A percentile compares a stretch with the other conserved stretches of the same genome.
phyloP scores from a whole-genome alignment of 305 asterid species.

The Vinca major region DNA sequence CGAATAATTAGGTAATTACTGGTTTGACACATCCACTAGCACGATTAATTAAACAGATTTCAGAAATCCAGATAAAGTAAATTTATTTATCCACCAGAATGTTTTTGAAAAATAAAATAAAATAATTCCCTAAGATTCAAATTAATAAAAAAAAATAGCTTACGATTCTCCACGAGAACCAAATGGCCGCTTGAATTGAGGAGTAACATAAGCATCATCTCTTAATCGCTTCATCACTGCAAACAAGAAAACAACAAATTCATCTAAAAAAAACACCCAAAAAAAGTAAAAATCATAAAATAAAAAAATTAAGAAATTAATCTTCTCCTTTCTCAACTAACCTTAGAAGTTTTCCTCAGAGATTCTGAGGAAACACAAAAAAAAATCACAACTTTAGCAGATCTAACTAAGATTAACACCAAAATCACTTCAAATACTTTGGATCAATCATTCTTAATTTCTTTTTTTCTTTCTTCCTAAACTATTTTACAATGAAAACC shows the following conservation, averaged over 20 bases:
- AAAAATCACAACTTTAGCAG: conserved; percentile 17
- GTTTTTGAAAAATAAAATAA: background rate
- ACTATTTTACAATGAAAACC: too few relatives aligned
- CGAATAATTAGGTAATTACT: conserved; percentile 8
- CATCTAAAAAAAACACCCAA: background rate
- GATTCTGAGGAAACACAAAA: conserved; percentile 13
- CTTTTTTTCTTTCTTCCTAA: background rate
- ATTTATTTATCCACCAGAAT: background rate
- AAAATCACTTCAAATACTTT: conserved; percentile 17
- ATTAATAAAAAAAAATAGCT: conserved; percentile 12
- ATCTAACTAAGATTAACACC: conserved; percentile 23
- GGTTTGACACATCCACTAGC: conserved; percentile 8
- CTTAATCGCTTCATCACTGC: conserved; percentile 40
- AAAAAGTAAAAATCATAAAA: background rate
- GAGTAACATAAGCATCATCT: conserved; percentile 29
- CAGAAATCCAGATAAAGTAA: background rate
- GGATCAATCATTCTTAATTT: conserved; percentile 19
- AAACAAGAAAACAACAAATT: conserved; percentile 13
- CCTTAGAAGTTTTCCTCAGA: conserved; percentile 24
- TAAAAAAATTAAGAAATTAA: background rate
- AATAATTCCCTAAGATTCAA: background rate
- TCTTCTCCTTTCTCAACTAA: conserved; percentile 8
- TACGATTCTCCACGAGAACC: conserved; percentile 43
- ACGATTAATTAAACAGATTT: conserved; percentile 11
- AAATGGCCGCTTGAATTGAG: conserved; percentile 40